These are phyloP conservation scores for Xylariaceae sp. DNA, from an alignment of 2,329 filamentous ascomycete species.

Conservation along the genomic window DNA sequence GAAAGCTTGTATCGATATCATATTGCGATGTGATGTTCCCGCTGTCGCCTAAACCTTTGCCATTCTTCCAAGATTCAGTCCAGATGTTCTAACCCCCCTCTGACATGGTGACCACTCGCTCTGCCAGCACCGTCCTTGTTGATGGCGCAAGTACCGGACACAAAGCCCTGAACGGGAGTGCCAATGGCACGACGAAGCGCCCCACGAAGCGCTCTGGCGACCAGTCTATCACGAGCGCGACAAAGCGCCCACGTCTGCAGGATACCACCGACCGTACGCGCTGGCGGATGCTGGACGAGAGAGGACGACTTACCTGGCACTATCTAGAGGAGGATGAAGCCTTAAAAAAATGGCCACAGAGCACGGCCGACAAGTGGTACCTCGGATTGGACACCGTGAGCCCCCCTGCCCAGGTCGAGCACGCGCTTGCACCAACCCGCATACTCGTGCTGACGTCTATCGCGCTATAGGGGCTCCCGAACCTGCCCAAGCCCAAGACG, in stretches of 20 bases:
- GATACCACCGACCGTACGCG: slow-evolving; percentile 67
- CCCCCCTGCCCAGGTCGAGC: too few relatives aligned
- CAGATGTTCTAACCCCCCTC: background rate
- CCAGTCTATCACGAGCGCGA: slow-evolving; percentile 22
- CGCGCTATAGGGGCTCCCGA: slow-evolving; percentile 57
- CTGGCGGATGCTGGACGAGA: slow-evolving; percentile 80
- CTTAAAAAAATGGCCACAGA: slow-evolving; percentile 73
- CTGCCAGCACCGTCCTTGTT: slow-evolving; percentile 12
- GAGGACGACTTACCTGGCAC: slow-evolving; percentile 87
- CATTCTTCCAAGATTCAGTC: too few relatives aligned
- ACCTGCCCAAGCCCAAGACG: slow-evolving; percentile 61
- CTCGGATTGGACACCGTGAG: slow-evolving; percentile 70
- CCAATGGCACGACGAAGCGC: slow-evolving; percentile 13
- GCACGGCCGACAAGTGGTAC: slow-evolving; percentile 80
- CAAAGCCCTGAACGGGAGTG: slow-evolving; percentile 1
- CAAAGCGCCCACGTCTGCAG: slow-evolving; percentile 40
- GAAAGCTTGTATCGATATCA: too few relatives aligned
- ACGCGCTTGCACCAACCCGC: too few relatives aligned
- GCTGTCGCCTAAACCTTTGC: too few relatives aligned
- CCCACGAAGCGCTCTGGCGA: slow-evolving; percentile 37
- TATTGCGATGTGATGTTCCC: too few relatives aligned
- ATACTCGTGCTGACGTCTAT: background rate
- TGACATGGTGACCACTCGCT: slow-evolving; percentile 7
- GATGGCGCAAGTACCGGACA: slow-evolving; percentile 12
- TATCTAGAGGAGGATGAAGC: slow-evolving; percentile 73